These are phyloP conservation scores for Calonectria naviculata DNA, from an alignment of 2,329 filamentous ascomycete genomes.

Conservation along the genomic window DNA sequence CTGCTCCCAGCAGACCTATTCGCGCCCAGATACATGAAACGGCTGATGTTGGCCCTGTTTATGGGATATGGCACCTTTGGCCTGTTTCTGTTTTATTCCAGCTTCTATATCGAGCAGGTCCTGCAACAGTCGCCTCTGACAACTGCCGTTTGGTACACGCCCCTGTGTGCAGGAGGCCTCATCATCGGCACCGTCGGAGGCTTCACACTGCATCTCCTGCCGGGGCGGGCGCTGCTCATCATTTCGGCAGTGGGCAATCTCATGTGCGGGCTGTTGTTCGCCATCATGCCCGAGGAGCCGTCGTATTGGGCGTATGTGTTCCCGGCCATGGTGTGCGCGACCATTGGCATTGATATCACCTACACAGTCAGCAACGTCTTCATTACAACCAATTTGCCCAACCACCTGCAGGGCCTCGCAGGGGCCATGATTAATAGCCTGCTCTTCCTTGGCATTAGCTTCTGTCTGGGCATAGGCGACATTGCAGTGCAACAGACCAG, in stretches of 20 bases:
- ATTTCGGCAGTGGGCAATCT: constrained; percentile 64
- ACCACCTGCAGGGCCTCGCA: constrained; percentile 70
- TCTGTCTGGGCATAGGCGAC: constrained; percentile 73
- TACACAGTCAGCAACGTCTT: constrained; percentile 76
- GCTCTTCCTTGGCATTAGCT: constrained; percentile 71
- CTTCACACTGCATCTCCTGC: constrained; percentile 65
- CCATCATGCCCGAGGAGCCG: constrained; percentile 62
- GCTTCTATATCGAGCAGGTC: constrained; percentile 69
- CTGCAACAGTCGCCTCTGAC: constrained; percentile 63
- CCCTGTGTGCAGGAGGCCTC: constrained; percentile 69
- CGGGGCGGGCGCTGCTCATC: constrained; percentile 63
- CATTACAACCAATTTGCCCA: constrained; percentile 71
- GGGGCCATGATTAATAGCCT: constrained; percentile 73
- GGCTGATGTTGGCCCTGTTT: constrained; percentile 65
- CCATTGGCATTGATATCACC: constrained; percentile 73
- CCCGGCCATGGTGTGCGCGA: constrained; percentile 68
- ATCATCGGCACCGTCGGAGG: constrained; percentile 66
- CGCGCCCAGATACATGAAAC: constrained; percentile 65
- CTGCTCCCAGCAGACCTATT: constrained; percentile 74
- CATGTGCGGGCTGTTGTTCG: constrained; percentile 64
- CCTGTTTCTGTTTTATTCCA: constrained; percentile 72
- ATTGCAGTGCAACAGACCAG: constrained; percentile 57
- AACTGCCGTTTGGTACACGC: constrained; percentile 68
- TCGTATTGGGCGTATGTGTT: constrained; percentile 75
- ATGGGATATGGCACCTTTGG: constrained; percentile 66